Evolutionary conservation across 306 rosid species (phyloP).

Genomic region (Trifolium pratense): DNA sequence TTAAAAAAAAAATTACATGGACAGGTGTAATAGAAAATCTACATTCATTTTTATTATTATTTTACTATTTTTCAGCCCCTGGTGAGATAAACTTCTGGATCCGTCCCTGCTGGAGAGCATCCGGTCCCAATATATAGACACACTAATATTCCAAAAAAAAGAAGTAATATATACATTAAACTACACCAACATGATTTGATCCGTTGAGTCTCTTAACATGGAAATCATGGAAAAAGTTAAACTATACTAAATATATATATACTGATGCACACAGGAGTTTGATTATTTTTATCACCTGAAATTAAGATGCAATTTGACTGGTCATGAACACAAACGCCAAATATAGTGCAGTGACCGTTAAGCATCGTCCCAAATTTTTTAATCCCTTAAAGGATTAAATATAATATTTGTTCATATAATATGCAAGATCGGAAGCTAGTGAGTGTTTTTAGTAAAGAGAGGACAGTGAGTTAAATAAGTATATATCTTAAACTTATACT

Average conservation of each 20-base stretch:
- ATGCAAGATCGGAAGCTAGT: not conserved
- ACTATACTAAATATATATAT: not conserved
- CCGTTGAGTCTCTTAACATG: not conserved
- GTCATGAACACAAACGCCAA: constrained; percentile 7
- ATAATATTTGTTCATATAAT: no score
- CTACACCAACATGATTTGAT: not conserved
- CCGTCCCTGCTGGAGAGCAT: no score
- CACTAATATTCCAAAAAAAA: no score
- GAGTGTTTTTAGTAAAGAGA: not conserved
- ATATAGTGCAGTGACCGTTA: constrained; percentile 54
- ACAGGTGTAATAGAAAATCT: no score
- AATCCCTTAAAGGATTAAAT: constrained; percentile 19
- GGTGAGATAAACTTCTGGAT: no score
- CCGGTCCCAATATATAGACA: not conserved
- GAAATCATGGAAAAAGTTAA: not conserved
- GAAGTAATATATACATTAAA: not conserved
- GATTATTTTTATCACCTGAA: not conserved
- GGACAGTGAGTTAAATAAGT: not conserved
- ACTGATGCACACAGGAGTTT: not conserved
- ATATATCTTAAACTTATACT: not conserved
- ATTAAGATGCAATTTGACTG: constrained; percentile 25
- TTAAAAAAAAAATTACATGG: no score
- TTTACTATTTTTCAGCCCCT: no score
- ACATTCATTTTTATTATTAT: no score
- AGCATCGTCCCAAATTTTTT: constrained; percentile 38